Base-by-base conservation (phyloP, 306 rosid species). In the Trichosanthes truncata region DNA sequence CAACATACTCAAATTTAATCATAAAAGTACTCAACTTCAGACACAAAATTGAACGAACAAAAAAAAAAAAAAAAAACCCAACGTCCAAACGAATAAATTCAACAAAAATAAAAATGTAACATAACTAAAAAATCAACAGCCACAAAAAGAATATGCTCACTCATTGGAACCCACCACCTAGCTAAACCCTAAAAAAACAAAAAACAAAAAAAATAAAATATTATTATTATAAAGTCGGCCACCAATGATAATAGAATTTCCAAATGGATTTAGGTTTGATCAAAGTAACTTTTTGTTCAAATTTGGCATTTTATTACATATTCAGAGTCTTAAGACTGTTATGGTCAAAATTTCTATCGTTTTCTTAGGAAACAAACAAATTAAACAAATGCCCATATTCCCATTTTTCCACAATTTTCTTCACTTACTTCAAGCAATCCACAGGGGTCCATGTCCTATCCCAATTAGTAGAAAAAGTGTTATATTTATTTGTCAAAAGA, bases 341-440 rank as follows among this genome's bases (percentile, higher is more conserved):
- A 9, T 9, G 46, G 73, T 35, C 73, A 65, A 35, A 65, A 35
- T 15, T 65, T 36, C 26, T 33, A 17, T 65, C 72, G 20, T 5
- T 61, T 61, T 61, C 72, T 65, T 65, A 65, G 72, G 46, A 33
- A 65, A 65, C 72, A 65, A 65, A 65, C 72, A 33, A 65, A 36
- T 18, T 2, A 38, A 65, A 65, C 45, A 65, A 35, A 31, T 18
- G 0, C 12, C 23, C 6, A n/a, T 20, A 71, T 41, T 61, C 12
- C 33, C 12, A 23, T 60, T 60, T 60, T 11, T 14, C 57, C 8
- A 31, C 20, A 29, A 61, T 61, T 29, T 61, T 29, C 18, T 61
- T 61, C 67, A 60, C 68, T 11, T 11, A 60, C 20, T 61, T 61
- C 40, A 61, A 61, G n/a, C 7, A 61, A 29, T 29, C 38, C 38